Evolutionary conservation across 2,329 filamentous ascomycete genomes (phyloP), one percentile per base, ranked within the genome.

Genomic region (Chaetomium strumarium): DNA sequence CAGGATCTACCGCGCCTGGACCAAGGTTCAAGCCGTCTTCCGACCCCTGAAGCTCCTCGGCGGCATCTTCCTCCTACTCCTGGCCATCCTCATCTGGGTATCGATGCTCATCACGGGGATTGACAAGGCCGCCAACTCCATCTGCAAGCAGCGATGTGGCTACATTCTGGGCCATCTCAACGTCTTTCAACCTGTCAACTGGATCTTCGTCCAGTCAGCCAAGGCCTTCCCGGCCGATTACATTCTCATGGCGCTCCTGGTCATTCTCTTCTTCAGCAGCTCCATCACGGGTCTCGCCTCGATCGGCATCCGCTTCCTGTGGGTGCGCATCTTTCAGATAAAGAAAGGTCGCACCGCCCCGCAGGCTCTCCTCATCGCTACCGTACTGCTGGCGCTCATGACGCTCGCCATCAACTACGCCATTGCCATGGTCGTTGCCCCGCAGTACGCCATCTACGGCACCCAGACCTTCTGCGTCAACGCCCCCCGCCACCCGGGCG

Each of bases 91-190:
- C 39, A 79, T 95, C 60, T 95, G 90, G 79, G 79, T 86, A 9
- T 95, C 89, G 12, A 97, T 99, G 90, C 79, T 97, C 61, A 87
- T 97, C 66, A 97, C 92, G 0, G 87, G 84, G 60, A 90, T 97
- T 64, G 93, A 99, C 79, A 97, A 97, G 74, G 89, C 90, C 34
- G 91, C 87, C 69, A 96, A 97, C 73, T 96, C 91, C 3, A 75
- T 95, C 57, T 99, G 93, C 79, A 92, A 93, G 68, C 76, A 84
- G 54, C 84, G 83, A 62, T 99, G 93, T 67, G 93, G 93, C 57
- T 99, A 96, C 70, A 88, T 97, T 46, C 78, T 99, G 5, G 90
- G 85, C 40, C 79, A 76, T 65, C 87, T 95, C 68, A 90, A 95
- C 67, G 84, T 97, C 61, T 95, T 96, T 75, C 93, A 99, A 67